A percentile compares a stretch with the other conserved stretches of the same genome.
These are phyloP conservation scores for Zymoseptoria ardabiliae DNA, from an alignment of 2,329 filamentous ascomycete species.

Conservation along the genomic window DNA sequence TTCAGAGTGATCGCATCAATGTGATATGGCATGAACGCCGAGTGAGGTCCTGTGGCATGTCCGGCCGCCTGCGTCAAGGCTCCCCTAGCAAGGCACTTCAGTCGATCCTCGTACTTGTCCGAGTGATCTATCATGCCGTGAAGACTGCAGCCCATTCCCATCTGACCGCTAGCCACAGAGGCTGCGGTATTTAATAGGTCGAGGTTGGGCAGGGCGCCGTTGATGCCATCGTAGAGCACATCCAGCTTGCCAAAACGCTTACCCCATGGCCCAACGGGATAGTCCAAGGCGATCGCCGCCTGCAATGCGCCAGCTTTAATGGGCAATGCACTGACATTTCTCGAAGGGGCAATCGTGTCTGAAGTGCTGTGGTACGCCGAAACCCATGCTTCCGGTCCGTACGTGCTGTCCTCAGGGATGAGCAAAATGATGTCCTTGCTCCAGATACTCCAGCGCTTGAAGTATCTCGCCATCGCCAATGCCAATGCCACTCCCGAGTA, in stretches of 20 bases:
- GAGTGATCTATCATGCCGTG: constrained; percentile 78
- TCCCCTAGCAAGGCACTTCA: constrained; percentile 81
- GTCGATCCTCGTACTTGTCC: constrained; percentile 70
- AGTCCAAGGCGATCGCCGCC: constrained; percentile 88
- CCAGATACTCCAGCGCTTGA: constrained; percentile 97
- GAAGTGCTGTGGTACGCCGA: constrained; percentile 95
- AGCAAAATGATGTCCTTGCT: constrained; percentile 97
- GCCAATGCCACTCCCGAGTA: constrained; percentile 79
- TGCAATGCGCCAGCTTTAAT: constrained; percentile 91
- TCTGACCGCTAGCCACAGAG: constrained; percentile 79
- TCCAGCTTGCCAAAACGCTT: constrained; percentile 81
- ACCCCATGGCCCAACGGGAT: constrained; percentile 61
- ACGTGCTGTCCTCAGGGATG: constrained; percentile 78
- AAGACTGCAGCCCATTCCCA: constrained; percentile 76
- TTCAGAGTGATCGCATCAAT: constrained; percentile 92
- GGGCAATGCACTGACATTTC: constrained; percentile 62
- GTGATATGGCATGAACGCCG: constrained; percentile 94
- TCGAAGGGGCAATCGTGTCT: constrained; percentile 46
- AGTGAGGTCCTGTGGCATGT: constrained; percentile 83
- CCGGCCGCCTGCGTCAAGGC: constrained; percentile 90
- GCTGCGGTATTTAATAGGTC: constrained; percentile 94
- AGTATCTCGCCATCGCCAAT: constrained; percentile 83
- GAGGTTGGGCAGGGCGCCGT: constrained; percentile 89
- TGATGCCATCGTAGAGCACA: constrained; percentile 89
- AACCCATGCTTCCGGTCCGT: constrained; percentile 92